phyloP scores from a whole-genome alignment of 75 land plant genomes.

The Cupressus sempervirens region DNA sequence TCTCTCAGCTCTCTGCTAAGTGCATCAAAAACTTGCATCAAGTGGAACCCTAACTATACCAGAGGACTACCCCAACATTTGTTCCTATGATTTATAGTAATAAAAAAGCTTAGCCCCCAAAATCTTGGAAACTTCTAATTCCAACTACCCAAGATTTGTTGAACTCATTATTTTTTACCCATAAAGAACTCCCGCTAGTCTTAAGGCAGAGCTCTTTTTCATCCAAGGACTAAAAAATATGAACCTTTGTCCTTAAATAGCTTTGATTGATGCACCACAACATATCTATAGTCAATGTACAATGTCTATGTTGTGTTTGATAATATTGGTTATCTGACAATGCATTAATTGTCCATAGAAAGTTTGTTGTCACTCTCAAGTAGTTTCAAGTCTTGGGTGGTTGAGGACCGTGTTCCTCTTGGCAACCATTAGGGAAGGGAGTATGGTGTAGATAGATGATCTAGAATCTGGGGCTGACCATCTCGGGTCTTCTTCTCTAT shows the following conservation, averaged over 20 bases:
- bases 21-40: neutral
- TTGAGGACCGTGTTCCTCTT: no score
- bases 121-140: neutral
- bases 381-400: no score
- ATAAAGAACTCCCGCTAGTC: neutral
- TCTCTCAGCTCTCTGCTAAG: neutral
- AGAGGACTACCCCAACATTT: neutral
- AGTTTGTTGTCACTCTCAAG: no score
- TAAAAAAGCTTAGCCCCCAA: neutral
- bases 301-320: no score
- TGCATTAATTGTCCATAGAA: no score
- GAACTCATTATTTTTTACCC: neutral
- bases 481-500: no score
- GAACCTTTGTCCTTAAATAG: neutral
- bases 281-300: neutral
- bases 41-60: neutral
- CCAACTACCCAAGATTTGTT: neutral
- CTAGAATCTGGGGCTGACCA: no score
- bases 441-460: no score
- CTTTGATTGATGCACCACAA: slow-evolving; percentile 7
- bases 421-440: no score
- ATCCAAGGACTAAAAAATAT: neutral
- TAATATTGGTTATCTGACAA: no score
- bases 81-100: neutral
- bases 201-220: neutral